Evolutionary conservation across 805 yeast species (phyloP).

Genomic region (Nakazawaea siamensis): DNA sequence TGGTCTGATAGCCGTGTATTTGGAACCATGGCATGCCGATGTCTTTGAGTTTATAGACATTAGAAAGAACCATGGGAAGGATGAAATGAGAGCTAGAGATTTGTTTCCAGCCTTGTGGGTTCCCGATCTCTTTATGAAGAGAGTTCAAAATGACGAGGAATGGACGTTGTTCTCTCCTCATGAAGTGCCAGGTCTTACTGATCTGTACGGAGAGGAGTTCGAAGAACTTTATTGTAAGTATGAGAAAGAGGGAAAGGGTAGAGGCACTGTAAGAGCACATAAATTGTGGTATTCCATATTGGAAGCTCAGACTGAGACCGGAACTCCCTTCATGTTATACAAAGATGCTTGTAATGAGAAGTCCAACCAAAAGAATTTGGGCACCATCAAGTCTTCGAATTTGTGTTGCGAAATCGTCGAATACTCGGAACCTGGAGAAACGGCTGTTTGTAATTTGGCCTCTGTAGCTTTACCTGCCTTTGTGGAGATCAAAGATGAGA

Average conservation of each 20-base stretch:
- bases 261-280: conserved; percentile 45
- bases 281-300: conserved; percentile 53
- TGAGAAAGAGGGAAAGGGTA: conserved; percentile 43
- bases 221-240: conserved; percentile 41
- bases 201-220: conserved; percentile 49
- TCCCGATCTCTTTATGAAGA: conserved; percentile 54
- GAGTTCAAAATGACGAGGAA: conserved; percentile 45
- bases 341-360: conserved; percentile 54
- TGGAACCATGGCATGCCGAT: conserved; percentile 61
- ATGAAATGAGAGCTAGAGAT: conserved; percentile 56
- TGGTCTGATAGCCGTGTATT: conserved; percentile 53
- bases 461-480: conserved; percentile 52
- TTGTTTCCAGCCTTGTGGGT: conserved; percentile 58
- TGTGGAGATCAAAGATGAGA: conserved; percentile 33
- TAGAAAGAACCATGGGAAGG: conserved; percentile 57
- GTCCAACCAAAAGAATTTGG: conserved; percentile 54
- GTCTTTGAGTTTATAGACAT: conserved; percentile 51
- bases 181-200: conserved; percentile 50
- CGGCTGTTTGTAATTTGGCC: conserved; percentile 56
- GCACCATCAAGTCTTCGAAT: conserved; percentile 51
- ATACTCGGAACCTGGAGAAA: conserved; percentile 49
- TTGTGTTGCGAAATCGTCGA: conserved; percentile 60
- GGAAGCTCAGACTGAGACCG: conserved; percentile 59
- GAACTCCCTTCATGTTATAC: conserved; percentile 58
- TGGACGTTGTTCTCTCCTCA: conserved; percentile 57